Conservation (phyloP, 2,329 filamentous ascomycete species). For the Penicillium sp. region DNA sequence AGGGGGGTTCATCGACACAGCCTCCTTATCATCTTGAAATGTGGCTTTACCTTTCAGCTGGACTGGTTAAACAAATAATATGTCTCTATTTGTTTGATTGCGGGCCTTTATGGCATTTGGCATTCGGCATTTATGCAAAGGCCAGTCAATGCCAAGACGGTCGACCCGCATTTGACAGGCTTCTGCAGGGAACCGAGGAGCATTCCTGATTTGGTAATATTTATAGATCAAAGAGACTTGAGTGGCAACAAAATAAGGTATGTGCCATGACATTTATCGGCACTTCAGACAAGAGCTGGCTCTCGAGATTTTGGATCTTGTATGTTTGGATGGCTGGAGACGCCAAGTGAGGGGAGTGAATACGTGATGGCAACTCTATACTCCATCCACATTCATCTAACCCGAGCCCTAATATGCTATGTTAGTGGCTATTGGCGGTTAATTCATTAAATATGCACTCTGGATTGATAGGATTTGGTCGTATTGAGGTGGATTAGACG, state of each 20-base stretch:
- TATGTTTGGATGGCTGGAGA: too few relatives aligned
- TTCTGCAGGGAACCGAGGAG: conserved; percentile 3
- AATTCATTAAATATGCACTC: too few relatives aligned
- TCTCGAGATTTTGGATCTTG: too few relatives aligned
- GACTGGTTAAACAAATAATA: not conserved
- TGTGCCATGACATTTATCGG: too few relatives aligned
- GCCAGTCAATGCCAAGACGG: not conserved
- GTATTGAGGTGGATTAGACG: too few relatives aligned
- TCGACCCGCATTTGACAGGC: not conserved
- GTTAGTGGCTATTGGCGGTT: too few relatives aligned
- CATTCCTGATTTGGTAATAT: not conserved
- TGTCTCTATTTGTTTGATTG: not conserved
- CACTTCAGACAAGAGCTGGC: too few relatives aligned
- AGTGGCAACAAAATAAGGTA: not conserved
- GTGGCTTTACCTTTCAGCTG: conserved; percentile 4
- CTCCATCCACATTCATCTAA: too few relatives aligned
- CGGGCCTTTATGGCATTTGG: not conserved
- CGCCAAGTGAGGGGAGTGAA: too few relatives aligned
- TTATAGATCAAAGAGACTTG: not conserved
- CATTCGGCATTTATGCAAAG: not conserved
- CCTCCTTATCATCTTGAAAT: conserved; percentile 6
- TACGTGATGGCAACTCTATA: too few relatives aligned
- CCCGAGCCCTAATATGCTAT: too few relatives aligned
- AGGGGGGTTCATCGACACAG: conserved; percentile 11
- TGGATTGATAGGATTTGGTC: too few relatives aligned